Percentiles rank a stretch among this genome's conserved stretches.
Conservation (phyloP, 129 eudicot genomes). For the Flaveria sonorensis region DNA sequence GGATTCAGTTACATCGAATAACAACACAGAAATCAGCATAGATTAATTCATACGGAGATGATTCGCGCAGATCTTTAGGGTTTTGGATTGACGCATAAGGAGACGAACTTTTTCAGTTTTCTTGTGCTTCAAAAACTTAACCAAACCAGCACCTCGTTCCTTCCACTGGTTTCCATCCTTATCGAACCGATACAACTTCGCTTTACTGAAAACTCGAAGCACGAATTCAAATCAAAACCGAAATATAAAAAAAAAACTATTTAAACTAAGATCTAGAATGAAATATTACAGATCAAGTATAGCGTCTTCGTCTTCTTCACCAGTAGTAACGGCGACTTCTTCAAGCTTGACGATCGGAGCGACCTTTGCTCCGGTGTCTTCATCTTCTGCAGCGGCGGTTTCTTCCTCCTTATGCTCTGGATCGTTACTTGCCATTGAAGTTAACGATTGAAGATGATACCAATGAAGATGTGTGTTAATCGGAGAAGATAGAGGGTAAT, state of each 20-base stretch:
- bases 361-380: constrained; percentile 65
- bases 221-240: background rate
- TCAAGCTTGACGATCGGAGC: constrained; percentile 65
- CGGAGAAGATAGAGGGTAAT: background rate
- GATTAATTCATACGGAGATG: constrained; percentile 46
- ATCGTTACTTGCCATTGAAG: constrained; percentile 56
- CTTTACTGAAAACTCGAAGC: background rate
- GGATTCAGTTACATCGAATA: background rate
- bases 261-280: background rate
- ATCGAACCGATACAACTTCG: constrained; percentile 52
- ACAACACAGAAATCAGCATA: background rate
- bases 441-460: background rate
- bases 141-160: constrained; percentile 66
- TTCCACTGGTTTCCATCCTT: constrained; percentile 76
- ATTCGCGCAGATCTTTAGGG: constrained; percentile 69
- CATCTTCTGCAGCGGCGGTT: constrained; percentile 48
- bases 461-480: background rate
- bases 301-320: constrained; percentile 63
- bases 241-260: too few species aligned
- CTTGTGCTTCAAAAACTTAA: constrained; percentile 62
- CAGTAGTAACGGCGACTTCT: constrained; percentile 62
- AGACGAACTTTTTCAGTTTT: constrained; percentile 25
- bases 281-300: constrained; percentile 60
- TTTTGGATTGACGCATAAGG: constrained; percentile 66
- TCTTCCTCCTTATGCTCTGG: constrained; percentile 52